phyloP scores from a whole-genome alignment of 2,329 filamentous ascomycete species.

The Epichloe sibirici region DNA sequence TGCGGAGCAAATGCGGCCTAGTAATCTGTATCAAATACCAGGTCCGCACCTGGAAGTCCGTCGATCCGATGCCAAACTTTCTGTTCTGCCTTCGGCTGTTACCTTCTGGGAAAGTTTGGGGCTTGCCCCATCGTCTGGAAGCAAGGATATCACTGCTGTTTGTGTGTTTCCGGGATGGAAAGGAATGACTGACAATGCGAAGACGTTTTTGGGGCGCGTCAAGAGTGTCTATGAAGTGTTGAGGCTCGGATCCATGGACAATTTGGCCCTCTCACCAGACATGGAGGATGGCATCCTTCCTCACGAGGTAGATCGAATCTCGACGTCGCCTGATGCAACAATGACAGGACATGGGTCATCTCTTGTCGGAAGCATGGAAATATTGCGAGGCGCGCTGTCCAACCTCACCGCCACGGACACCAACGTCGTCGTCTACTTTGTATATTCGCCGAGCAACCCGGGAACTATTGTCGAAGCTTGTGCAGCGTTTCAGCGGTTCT shows the following conservation, averaged over 20 bases:
- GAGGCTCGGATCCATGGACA: conserved; percentile 55
- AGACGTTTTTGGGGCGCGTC: conserved; percentile 54
- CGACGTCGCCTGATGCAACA: conserved; percentile 27
- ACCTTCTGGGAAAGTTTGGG: conserved; percentile 75
- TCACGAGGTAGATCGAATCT: conserved; percentile 36
- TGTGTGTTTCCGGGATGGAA: conserved; percentile 58
- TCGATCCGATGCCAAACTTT: conserved; percentile 55
- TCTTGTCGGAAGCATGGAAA: conserved; percentile 35
- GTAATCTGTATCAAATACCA: conserved; percentile 48
- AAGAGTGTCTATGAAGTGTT: conserved; percentile 61
- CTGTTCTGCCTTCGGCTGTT: conserved; percentile 62
- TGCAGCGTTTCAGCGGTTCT: conserved; percentile 60
- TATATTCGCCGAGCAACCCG: conserved; percentile 54
- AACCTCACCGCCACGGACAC: conserved; percentile 31
- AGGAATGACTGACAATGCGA: conserved; percentile 47
- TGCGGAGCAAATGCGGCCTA: conserved; percentile 35
- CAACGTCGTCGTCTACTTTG: conserved; percentile 65
- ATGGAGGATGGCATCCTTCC: conserved; percentile 34
- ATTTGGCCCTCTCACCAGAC: conserved; percentile 29
- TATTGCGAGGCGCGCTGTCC: conserved; percentile 33
- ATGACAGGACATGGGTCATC: conserved; percentile 31
- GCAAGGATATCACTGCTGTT: conserved; percentile 58
- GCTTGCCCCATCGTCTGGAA: conserved; percentile 55
- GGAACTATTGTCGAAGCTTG: conserved; percentile 58
- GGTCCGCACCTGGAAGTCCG: conserved; percentile 62